These are phyloP conservation scores for Raffaelea albimanens DNA, from an alignment of 2,329 filamentous ascomycete genomes.

Conservation along the genomic window DNA sequence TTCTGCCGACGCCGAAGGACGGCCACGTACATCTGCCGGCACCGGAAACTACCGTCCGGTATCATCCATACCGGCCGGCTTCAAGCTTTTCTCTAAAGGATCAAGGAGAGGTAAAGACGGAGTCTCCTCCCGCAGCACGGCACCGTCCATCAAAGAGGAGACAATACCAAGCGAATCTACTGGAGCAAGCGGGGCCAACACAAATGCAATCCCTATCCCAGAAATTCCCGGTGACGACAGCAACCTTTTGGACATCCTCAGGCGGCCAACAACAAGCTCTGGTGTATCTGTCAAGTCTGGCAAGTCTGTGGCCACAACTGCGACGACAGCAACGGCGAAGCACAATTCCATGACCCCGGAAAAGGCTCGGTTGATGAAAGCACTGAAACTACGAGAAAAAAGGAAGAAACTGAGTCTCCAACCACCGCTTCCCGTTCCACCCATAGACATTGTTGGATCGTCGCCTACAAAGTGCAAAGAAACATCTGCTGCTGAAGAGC, in stretches of 20 bases:
- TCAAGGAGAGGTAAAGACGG: slow-evolving; percentile 35
- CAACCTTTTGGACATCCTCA: slow-evolving; percentile 17
- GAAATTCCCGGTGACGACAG: slow-evolving; percentile 18
- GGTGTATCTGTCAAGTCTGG: slow-evolving; percentile 33
- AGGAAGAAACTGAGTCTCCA: slow-evolving; percentile 43
- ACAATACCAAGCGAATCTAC: background rate
- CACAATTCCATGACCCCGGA: slow-evolving; percentile 65
- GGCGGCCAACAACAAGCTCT: slow-evolving; percentile 34
- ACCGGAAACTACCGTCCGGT: slow-evolving; percentile 58
- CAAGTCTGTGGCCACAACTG: slow-evolving; percentile 22
- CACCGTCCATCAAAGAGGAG: background rate
- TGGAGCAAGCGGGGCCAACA: slow-evolving; percentile 7
- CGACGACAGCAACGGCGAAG: slow-evolving; percentile 30
- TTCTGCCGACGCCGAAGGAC: slow-evolving; percentile 54
- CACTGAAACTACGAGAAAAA: slow-evolving; percentile 79
- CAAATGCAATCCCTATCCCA: slow-evolving; percentile 26
- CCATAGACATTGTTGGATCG: slow-evolving; percentile 12
- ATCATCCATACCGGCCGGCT: slow-evolving; percentile 70
- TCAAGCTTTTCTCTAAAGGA: slow-evolving; percentile 58
- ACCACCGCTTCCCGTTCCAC: slow-evolving; percentile 17
- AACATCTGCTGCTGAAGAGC: too few species aligned
- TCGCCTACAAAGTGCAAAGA: background rate
- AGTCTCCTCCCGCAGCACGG: background rate
- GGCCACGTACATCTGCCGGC: slow-evolving; percentile 51
- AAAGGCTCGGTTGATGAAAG: slow-evolving; percentile 88